A percentile compares a stretch with the other conserved stretches of the same genome.
Evolutionary conservation across 78 protist genomes (phyloP).

Genomic region (Neovahlkampfia damariscottae): DNA sequence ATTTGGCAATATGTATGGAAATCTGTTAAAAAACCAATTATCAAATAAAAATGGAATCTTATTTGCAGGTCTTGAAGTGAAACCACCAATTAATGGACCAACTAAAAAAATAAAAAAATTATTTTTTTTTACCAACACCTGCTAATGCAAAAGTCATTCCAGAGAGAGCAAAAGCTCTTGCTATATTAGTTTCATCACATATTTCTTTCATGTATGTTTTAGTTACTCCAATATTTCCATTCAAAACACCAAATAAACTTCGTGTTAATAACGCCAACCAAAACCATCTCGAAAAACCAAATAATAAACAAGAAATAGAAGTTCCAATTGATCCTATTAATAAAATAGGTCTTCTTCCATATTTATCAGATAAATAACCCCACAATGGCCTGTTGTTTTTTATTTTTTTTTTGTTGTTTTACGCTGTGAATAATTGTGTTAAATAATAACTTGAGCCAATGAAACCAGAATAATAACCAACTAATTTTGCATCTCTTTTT

Average conservation of each 20-base stretch:
- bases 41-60: not conserved
- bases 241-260: not conserved
- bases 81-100: not conserved
- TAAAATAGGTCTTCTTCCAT: not conserved
- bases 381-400: no score
- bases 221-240: not conserved
- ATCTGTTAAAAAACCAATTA: not conserved
- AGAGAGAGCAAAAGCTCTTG: not conserved
- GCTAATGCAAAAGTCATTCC: no score
- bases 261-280: not conserved
- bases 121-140: not conserved
- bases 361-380: not conserved
- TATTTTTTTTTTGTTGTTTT: no score
- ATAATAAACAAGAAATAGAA: not conserved
- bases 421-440: not conserved
- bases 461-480: not conserved
- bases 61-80: not conserved
- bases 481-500: not conserved
- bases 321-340: not conserved
- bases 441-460: not conserved
- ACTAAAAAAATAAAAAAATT: not conserved
- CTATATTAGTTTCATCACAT: not conserved
- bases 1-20: not conserved
- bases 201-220: slow-evolving; percentile 8
- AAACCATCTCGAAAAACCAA: not conserved